A percentile compares a stretch with the other conserved stretches of the same genome.
Conservation (phyloP, 352 stramenopile genomes). For the Globisporangium viniferum region DNA sequence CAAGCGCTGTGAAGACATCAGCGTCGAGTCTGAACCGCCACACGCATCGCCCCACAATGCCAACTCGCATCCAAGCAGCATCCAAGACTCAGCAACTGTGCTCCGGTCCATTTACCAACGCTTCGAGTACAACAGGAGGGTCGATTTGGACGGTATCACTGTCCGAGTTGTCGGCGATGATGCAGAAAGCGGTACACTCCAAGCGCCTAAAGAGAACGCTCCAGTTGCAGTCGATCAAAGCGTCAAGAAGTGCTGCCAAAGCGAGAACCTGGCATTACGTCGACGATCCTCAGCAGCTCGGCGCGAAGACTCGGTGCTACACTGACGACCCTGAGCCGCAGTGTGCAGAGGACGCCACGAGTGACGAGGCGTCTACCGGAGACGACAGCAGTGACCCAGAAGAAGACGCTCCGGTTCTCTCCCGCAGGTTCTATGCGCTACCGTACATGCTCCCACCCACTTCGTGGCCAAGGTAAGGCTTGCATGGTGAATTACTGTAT, state of each 20-base stretch:
- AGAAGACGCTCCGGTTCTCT: not conserved
- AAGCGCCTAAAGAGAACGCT: not conserved
- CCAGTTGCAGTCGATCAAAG: not conserved
- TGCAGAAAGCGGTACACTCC: not conserved
- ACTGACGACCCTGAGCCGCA: not conserved
- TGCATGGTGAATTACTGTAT: not conserved
- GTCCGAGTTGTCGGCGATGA: constrained; percentile 10
- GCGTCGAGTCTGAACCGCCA: not conserved
- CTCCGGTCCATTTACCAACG: not conserved
- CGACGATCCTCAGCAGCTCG: not conserved
- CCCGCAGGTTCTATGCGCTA: constrained; percentile 10
- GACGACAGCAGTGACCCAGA: constrained; percentile 14
- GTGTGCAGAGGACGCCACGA: not conserved
- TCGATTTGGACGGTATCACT: constrained; percentile 15
- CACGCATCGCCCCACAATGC: not conserved
- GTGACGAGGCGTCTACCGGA: constrained; percentile 8
- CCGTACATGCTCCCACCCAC: not conserved
- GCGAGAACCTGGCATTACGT: not conserved
- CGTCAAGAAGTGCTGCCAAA: not conserved
- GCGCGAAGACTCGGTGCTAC: not conserved
- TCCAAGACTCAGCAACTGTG: not conserved
- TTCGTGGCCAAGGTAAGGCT: not conserved
- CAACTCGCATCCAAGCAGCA: not conserved
- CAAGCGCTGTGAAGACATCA: not conserved
- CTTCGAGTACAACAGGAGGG: not conserved